Percentiles rank a stretch among this genome's conserved stretches.
Conservation (phyloP, 2,329 filamentous ascomycete genomes). For the Xylariales sp. region DNA sequence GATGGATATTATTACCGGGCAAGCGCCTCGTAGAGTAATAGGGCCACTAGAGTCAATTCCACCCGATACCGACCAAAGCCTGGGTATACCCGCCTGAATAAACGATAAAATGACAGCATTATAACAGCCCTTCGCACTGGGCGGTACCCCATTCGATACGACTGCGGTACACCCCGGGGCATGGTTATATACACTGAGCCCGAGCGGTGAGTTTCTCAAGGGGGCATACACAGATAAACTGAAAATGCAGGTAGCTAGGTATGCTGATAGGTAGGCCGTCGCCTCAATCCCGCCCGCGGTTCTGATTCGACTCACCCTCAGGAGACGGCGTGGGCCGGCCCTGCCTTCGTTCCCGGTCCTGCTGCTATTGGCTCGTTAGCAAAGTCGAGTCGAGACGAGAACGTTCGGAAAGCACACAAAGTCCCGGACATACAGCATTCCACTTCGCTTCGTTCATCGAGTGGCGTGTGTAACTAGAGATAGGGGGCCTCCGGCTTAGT, state of each 20-base stretch:
- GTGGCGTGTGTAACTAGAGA: constrained; percentile 36
- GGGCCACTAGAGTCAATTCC: too few relatives aligned
- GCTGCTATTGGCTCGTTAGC: constrained; percentile 32
- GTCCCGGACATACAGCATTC: constrained; percentile 30
- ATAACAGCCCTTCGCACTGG: not conserved
- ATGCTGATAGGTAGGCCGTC: not conserved
- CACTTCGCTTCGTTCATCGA: constrained; percentile 38
- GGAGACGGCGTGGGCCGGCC: constrained; percentile 5
- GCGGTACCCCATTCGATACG: not conserved
- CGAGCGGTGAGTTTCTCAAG: not conserved
- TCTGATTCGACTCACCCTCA: constrained; percentile 18
- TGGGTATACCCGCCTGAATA: not conserved
- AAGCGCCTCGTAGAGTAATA: too few relatives aligned
- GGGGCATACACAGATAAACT: not conserved
- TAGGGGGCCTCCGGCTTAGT: not conserved
- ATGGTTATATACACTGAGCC: not conserved
- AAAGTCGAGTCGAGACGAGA: not conserved
- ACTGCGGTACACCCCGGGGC: not conserved
- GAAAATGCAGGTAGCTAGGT: not conserved
- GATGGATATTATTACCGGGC: too few relatives aligned
- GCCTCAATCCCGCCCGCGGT: constrained; percentile 13
- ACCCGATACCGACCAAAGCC: too few relatives aligned
- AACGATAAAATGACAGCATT: not conserved
- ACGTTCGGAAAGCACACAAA: not conserved
- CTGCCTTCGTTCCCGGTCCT: constrained; percentile 28